Conservation (phyloP, 495 filamentous ascomycete species). For the Tricharina praecox region DNA sequence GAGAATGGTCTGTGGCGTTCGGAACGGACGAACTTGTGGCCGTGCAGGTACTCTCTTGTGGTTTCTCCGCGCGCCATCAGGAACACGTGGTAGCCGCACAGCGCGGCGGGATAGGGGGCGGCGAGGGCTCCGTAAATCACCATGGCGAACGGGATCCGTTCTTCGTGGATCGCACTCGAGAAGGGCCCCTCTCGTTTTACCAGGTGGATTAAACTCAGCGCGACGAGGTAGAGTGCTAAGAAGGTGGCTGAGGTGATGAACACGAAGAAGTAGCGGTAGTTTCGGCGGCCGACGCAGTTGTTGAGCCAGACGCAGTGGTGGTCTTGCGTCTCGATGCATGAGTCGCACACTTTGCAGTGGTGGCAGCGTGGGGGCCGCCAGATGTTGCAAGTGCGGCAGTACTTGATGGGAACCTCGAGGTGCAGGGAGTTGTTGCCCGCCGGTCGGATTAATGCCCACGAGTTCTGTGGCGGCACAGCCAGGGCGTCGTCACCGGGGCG, state of each 20-base stretch:
- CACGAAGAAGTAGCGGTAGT: slow-evolving; percentile 93
- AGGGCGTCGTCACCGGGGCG: slow-evolving; percentile 60
- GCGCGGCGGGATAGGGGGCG: slow-evolving; percentile 62
- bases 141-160: slow-evolving; percentile 71
- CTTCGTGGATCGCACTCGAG: slow-evolving; percentile 41
- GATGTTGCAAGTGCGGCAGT: slow-evolving; percentile 89
- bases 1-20: slow-evolving; percentile 85
- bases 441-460: slow-evolving; percentile 80
- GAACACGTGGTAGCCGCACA: slow-evolving; percentile 79
- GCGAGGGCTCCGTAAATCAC: slow-evolving; percentile 63
- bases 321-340: slow-evolving; percentile 92
- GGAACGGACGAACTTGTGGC: slow-evolving; percentile 78
- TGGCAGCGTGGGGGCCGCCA: slow-evolving; percentile 93
- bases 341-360: slow-evolving; percentile 91
- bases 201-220: slow-evolving; percentile 61
- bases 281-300: slow-evolving; percentile 91
- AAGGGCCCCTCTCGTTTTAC: slow-evolving; percentile 46
- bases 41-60: slow-evolving; percentile 87
- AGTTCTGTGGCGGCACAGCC: slow-evolving; percentile 66
- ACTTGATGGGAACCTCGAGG: slow-evolving; percentile 96
- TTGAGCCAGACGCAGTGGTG: slow-evolving; percentile 99
- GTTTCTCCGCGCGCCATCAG: slow-evolving; percentile 81
- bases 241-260: slow-evolving; percentile 64
- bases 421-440: slow-evolving; percentile 36
- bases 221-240: slow-evolving; percentile 59